Evolutionary conservation across 225 moss, liverwort and hornwort genomes (phyloP), one percentile per base, ranked within the genome.

Genomic region (Rhytidiadelphus loreus): DNA sequence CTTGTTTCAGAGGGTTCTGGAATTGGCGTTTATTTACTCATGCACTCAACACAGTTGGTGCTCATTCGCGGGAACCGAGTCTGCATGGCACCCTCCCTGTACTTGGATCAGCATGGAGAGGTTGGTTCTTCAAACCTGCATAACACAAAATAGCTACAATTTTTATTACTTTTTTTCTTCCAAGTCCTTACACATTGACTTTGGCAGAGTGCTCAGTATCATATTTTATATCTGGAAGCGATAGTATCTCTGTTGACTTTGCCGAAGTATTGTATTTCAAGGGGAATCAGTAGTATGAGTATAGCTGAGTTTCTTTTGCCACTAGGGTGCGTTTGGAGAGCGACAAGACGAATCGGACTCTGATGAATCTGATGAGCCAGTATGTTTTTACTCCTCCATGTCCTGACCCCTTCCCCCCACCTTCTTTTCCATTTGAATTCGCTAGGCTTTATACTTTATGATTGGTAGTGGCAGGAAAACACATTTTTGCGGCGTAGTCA

Each of bases 81-180:
- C 66, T 97, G 95, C 95, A 94, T 93, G 91, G 97, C 96, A 85
- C 98, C 96, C 48, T 98, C 98, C 12, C 88, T 98, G 29, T 98
- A 98, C 88, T 92, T 98, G 93, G 98, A 98, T 95, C 97, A 97
- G 89, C 97, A 98, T 91, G 98, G 98, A 81, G 98, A 98, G 97
- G 98, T 98, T 82, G 92, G 95, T 88, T 88, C 86, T 80, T 81
- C 82, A 46, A 84, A 89, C 83, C 91, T 66, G 82, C 66, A 52
- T 26, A 73, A 14, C 58, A 57, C 20, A 24, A 58, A 64, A 65
- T 52, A 82, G 84, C 68, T 78, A 65, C 83, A n/a, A 7, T 28
- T n/a, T 83, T 83, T 71, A 7, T 58, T 17, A 24, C 37, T 16
- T 58, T 69, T 69, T 72, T 7, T 46, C 26, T 39, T 56, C 18